A percentile compares a stretch with the other conserved stretches of the same genome.
Conservation (phyloP, 768 basidiomycete genomes). For the Suillus variegatus region DNA sequence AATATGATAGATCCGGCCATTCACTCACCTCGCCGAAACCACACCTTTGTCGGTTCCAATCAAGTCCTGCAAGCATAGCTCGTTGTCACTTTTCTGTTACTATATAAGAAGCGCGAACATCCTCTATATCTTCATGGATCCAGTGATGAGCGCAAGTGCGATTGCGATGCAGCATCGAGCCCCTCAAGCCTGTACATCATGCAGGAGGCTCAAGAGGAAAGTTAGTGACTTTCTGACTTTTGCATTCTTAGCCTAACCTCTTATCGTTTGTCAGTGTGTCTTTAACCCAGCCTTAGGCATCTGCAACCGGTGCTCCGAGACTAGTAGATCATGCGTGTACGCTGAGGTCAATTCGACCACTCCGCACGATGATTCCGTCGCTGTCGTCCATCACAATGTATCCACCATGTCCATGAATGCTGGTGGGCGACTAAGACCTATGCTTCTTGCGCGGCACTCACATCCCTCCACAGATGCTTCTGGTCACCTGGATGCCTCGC, state of each 20-base stretch:
- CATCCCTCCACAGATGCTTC: background rate
- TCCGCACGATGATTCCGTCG: background rate
- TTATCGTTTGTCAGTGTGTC: background rate
- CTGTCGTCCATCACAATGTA: background rate
- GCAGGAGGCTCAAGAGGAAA: slow-evolving; percentile 7
- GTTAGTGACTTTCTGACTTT: background rate
- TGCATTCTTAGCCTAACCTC: background rate
- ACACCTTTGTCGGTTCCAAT: background rate
- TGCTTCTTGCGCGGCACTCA: background rate
- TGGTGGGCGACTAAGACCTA: background rate
- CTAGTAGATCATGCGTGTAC: background rate
- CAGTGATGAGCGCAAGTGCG: background rate
- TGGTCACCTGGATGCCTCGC: background rate
- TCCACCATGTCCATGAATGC: background rate
- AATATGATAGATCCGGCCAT: background rate
- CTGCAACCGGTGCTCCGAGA: slow-evolving; percentile 1
- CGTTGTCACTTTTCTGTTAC: background rate
- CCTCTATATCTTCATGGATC: background rate
- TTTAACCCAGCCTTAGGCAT: background rate
- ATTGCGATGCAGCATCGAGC: slow-evolving; percentile 6
- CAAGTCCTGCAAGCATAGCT: background rate
- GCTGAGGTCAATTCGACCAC: background rate
- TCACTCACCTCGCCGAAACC: slow-evolving; percentile 2
- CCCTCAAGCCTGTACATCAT: background rate
- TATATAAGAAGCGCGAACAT: background rate